phyloP scores from a whole-genome alignment of 495 filamentous ascomycete genomes.

The Melanomma pulvis-pyrius region DNA sequence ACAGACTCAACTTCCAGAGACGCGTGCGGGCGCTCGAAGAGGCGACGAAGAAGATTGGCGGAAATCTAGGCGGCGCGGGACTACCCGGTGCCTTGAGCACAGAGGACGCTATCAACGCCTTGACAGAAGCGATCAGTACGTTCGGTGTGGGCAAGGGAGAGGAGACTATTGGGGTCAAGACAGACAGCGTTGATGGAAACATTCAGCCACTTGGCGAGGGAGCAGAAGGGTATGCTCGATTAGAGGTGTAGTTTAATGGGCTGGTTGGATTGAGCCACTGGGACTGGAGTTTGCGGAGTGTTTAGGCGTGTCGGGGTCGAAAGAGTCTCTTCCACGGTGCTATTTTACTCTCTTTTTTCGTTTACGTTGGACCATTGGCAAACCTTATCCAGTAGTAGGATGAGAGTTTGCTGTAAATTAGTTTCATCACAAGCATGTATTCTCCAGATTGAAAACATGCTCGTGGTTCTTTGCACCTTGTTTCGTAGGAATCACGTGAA shows the following conservation, averaged over 20 bases:
- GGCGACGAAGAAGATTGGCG: conserved; percentile 43
- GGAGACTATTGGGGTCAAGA: conserved; percentile 32
- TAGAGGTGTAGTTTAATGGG: conserved; percentile 23
- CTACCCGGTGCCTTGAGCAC: conserved; percentile 21
- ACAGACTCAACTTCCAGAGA: conserved; percentile 86
- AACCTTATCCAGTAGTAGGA: background rate
- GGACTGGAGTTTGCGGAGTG: conserved; percentile 13
- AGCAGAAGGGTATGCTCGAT: conserved; percentile 20
- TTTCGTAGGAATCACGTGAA: conserved; percentile 1
- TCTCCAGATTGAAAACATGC: background rate
- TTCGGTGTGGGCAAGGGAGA: conserved; percentile 38
- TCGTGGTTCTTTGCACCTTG: too few relatives aligned
- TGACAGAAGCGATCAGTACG: conserved; percentile 28
- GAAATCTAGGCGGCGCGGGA: conserved; percentile 18
- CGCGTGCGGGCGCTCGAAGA: conserved; percentile 81
- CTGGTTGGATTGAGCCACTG: background rate
- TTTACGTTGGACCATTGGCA: background rate
- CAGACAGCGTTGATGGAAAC: conserved; percentile 18
- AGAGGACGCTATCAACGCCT: conserved; percentile 29
- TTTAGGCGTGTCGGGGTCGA: background rate
- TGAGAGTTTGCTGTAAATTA: conserved; percentile 8
- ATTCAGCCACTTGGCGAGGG: conserved; percentile 22
- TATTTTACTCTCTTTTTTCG: background rate
- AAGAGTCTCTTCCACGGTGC: background rate
- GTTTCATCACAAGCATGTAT: background rate